Percentiles rank a stretch among this genome's conserved stretches.
Conservation (phyloP, 805 yeast species). For the Starmerella floris region DNA sequence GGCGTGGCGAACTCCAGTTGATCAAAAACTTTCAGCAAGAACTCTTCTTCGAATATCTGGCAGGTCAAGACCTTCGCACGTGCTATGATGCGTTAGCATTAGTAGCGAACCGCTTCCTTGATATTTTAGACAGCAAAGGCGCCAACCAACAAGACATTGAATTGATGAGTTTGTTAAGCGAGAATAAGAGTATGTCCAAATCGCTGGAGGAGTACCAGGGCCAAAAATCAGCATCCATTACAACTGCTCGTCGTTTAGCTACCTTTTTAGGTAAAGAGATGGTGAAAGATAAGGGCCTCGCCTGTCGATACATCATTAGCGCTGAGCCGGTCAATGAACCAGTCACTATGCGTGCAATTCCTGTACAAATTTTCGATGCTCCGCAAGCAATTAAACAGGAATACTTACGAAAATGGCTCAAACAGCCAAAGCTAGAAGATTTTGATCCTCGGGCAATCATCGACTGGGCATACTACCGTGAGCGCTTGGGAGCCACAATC, state of each 20-base stretch:
- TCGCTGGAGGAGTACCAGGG: conserved; percentile 75
- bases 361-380: conserved; percentile 88
- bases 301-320: conserved; percentile 86
- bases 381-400: conserved; percentile 55
- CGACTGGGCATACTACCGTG: conserved; percentile 89
- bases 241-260: conserved; percentile 86
- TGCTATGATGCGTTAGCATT: conserved; percentile 84
- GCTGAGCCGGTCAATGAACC: conserved; percentile 73
- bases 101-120: conserved; percentile 93
- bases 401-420: conserved; percentile 75
- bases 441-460: conserved; percentile 81
- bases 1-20: conserved; percentile 90
- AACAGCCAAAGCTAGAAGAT: conserved; percentile 58
- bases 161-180: conserved; percentile 85
- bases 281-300: conserved; percentile 92
- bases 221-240: conserved; percentile 88
- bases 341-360: conserved; percentile 90
- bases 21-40: conserved; percentile 93
- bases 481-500: conserved; percentile 79
- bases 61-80: conserved; percentile 61
- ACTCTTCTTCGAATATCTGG: conserved; percentile 77
- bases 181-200: conserved; percentile 89
- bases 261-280: conserved; percentile 91
- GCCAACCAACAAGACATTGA: conserved; percentile 83
- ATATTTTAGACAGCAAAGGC: conserved; percentile 80